These are phyloP conservation scores for Penicillium decumbens DNA, from an alignment of 2,329 filamentous ascomycete species.

Conservation along the genomic window DNA sequence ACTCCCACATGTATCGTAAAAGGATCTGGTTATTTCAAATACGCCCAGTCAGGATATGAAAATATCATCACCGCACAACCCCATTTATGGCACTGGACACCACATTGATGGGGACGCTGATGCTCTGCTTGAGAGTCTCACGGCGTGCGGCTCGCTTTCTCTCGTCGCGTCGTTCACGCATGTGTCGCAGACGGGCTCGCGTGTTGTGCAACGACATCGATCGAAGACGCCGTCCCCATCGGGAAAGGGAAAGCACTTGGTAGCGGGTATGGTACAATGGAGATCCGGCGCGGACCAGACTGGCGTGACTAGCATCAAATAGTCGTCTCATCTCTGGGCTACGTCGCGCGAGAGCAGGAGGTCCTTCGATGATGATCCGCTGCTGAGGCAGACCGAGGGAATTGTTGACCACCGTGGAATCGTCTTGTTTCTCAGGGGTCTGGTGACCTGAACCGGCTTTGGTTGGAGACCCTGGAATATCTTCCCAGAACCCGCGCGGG, in stretches of 20 bases:
- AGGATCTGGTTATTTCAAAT: slow-evolving; percentile 11
- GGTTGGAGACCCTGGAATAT: slow-evolving; percentile 40
- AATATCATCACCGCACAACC: slow-evolving; percentile 10
- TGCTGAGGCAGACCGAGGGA: slow-evolving; percentile 53
- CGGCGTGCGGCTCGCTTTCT: slow-evolving; percentile 50
- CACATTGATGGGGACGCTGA: slow-evolving; percentile 44
- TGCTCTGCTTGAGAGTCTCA: slow-evolving; percentile 52
- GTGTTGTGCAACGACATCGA: slow-evolving; percentile 50
- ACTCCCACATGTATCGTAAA: slow-evolving; percentile 15
- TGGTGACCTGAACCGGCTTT: slow-evolving; percentile 37
- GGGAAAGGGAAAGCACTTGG: slow-evolving; percentile 40
- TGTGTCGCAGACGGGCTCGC: slow-evolving; percentile 45
- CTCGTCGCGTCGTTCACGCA: slow-evolving; percentile 43
- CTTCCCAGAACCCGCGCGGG: slow-evolving; percentile 60
- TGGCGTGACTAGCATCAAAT: slow-evolving; percentile 29
- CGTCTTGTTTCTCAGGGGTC: slow-evolving; percentile 15
- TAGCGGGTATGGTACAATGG: slow-evolving; percentile 30
- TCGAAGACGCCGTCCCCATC: slow-evolving; percentile 47
- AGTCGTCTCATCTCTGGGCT: slow-evolving; percentile 30
- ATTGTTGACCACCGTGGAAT: slow-evolving; percentile 50
- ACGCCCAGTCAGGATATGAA: slow-evolving; percentile 12
- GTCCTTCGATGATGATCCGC: slow-evolving; percentile 43
- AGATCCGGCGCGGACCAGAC: slow-evolving; percentile 31
- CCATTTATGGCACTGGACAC: slow-evolving; percentile 29
- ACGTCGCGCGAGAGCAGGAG: slow-evolving; percentile 32